Conservation (phyloP, 2,329 filamentous ascomycete species). For the Verticillium longisporum region DNA sequence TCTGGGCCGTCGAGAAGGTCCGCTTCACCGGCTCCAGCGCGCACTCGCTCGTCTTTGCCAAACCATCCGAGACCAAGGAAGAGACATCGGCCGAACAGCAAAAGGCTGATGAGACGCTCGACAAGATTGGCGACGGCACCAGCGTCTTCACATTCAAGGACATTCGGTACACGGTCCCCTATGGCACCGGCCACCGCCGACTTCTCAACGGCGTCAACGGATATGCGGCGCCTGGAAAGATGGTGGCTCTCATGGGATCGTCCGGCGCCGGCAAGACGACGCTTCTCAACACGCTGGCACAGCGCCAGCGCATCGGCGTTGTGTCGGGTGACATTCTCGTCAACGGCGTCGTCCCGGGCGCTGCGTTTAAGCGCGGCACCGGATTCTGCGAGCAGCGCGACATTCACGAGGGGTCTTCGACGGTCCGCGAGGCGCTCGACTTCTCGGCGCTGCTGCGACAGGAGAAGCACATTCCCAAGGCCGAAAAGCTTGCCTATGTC, state of each 20-base stretch:
- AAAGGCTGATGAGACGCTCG: conserved; percentile 15
- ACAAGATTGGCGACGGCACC: conserved; percentile 51
- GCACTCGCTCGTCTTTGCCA: conserved; percentile 9
- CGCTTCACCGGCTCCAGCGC: conserved; percentile 30
- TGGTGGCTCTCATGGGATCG: conserved; percentile 77
- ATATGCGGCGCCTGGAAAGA: conserved; percentile 71
- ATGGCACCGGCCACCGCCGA: conserved; percentile 57
- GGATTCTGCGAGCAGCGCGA: conserved; percentile 67
- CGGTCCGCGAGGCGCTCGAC: conserved; percentile 59
- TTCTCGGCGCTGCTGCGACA: conserved; percentile 62
- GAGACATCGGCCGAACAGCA: conserved; percentile 12
- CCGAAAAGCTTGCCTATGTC: conserved; percentile 61
- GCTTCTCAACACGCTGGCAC: conserved; percentile 67
- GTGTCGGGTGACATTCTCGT: conserved; percentile 59
- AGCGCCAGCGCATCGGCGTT: conserved; percentile 59
- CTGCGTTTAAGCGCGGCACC: conserved; percentile 58
- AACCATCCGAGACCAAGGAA: conserved; percentile 51
- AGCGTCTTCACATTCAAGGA: conserved; percentile 47
- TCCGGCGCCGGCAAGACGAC: conserved; percentile 82
- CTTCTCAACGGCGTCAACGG: conserved; percentile 55
- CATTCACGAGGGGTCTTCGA: conserved; percentile 58
- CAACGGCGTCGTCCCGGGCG: conserved; percentile 51
- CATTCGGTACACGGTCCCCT: conserved; percentile 41
- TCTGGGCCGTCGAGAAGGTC: conserved; percentile 62
- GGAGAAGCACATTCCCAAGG: conserved; percentile 40